Base-by-base conservation (phyloP, 148 eudicot genomes). In the Vaccinium macrocarpon region DNA sequence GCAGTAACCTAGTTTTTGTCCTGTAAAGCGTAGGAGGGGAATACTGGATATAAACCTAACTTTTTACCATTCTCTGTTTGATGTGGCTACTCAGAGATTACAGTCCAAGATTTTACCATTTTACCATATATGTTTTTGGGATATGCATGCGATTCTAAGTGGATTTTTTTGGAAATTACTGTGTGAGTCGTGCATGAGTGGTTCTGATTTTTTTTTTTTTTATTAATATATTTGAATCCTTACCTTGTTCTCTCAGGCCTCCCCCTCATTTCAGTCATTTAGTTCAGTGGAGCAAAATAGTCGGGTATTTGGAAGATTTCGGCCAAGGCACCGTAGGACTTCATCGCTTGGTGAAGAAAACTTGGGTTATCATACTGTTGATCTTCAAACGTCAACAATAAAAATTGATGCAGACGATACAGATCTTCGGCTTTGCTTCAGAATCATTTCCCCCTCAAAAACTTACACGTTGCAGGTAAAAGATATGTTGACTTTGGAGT, bases 381-480 rank as follows among this genome's bases (percentile, higher is more conserved):
- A 95, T 88, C 96, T 95, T 81, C 95, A 86, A 83, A 90, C 98
- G 46, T 94, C 98, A 78, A 95, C 91, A 80, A 93, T 95, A 82
- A 95, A 95, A 86, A 87, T 89, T 82, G 98, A 95, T 90, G 98
- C 98, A 71, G 98, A 95, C 82, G 98, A 95, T 88, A 83, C 90
- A 70, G 96, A 95, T 88, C 90, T 95, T 16, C 94, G 98, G 38
- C 95, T 95, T 81, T 95, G 98, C 90, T 95, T 95, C 89, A 89
- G 98, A 90, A 91, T 95, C 53, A 93, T 95, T 88, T 94, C 98
- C 51, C 98, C 98, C 38, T 82, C 87, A n/a, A 95, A 93, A 88
- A 90, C 98, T 72, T 94, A 89, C 76, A 95, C 98, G 68, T 90
- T 95, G 87, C 98, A 93, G 98, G 98, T 95, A 82, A 88, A 21